Evolutionary conservation across 495 filamentous ascomycete genomes (phyloP).

Genomic region (Penicillium turbatum): DNA sequence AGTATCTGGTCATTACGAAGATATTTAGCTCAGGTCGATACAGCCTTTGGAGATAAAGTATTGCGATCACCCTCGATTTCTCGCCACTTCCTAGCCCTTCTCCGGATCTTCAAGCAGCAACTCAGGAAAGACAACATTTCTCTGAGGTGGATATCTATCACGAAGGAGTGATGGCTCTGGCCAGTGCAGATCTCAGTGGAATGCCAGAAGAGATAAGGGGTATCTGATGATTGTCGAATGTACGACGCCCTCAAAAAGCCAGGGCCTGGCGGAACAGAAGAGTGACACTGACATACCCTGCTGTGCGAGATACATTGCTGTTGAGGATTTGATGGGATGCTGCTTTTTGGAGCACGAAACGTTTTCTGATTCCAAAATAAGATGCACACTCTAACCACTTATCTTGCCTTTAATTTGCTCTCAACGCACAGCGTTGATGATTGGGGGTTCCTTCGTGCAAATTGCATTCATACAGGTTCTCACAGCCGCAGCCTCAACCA

Average conservation of each 20-base stretch:
- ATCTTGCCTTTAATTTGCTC: too few relatives aligned
- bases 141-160: background rate
- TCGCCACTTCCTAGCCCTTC: slow-evolving; percentile 8
- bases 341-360: background rate
- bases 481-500: background rate
- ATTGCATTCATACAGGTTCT: too few relatives aligned
- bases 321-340: background rate
- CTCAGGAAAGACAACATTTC: slow-evolving; percentile 15
- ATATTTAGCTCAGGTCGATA: background rate
- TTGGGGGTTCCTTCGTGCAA: too few relatives aligned
- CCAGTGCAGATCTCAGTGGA: background rate
- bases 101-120: slow-evolving; percentile 12
- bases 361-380: too few relatives aligned
- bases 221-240: background rate
- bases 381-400: too few relatives aligned
- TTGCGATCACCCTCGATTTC: slow-evolving; percentile 10
- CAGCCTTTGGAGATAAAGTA: background rate
- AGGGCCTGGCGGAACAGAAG: slow-evolving; percentile 6
- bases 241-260: background rate
- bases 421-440: too few relatives aligned
- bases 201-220: background rate
- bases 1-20: slow-evolving; percentile 15
- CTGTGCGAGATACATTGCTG: slow-evolving; percentile 15
- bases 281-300: slow-evolving; percentile 19
- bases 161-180: background rate